These are phyloP conservation scores for Vitis amurensis DNA, from an alignment of 164 flowering plant species.

Conservation along the genomic window DNA sequence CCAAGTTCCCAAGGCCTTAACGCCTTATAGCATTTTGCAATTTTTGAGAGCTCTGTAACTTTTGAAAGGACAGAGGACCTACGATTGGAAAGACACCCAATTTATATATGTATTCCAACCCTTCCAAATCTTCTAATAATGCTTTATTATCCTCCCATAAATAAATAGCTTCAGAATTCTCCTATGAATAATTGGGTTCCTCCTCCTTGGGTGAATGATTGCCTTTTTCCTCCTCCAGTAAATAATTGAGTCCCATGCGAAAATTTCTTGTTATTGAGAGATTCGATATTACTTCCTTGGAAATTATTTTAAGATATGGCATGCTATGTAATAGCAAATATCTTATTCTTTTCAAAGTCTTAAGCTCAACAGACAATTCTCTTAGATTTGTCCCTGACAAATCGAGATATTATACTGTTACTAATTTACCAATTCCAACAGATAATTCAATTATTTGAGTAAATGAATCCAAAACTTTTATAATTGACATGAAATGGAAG, in stretches of 20 bases:
- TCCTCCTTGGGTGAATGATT: no score
- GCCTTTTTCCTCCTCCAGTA: no score
- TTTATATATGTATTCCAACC: not conserved
- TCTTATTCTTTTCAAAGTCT: not conserved
- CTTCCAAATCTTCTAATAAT: not conserved
- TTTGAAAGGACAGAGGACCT: no score
- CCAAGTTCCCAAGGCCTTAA: no score
- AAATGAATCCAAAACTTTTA: constrained; percentile 7
- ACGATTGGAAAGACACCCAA: not conserved
- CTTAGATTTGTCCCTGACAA: not conserved
- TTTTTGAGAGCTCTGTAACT: no score
- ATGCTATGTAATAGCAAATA: not conserved
- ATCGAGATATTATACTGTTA: not conserved
- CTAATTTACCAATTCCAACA: not conserved
- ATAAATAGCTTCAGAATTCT: no score
- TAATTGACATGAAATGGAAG: not conserved
- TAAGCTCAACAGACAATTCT: constrained; percentile 1
- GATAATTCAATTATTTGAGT: not conserved
- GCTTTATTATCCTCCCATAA: not conserved
- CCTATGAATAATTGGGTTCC: no score
- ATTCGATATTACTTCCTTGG: not conserved
- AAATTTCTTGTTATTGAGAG: not conserved
- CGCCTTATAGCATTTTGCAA: no score
- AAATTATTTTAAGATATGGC: not conserved
- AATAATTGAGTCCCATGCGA: not conserved